Evolutionary conservation across 306 rosid genomes (phyloP).

Genomic region (Begonia peltatifolia): DNA sequence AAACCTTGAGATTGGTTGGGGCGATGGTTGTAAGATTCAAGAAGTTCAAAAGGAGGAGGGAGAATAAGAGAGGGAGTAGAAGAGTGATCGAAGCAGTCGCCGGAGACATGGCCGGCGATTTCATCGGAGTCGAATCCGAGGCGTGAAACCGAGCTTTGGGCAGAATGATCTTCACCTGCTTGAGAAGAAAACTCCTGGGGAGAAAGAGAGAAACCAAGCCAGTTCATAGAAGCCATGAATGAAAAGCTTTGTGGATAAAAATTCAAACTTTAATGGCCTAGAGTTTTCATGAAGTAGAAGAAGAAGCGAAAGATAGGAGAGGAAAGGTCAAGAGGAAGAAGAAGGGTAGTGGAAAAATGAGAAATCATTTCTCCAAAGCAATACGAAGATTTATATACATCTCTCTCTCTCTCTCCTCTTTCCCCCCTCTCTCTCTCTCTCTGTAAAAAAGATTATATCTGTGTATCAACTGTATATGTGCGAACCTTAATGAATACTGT

Average conservation of each 20-base stretch:
- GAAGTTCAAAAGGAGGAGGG: constrained; percentile 42
- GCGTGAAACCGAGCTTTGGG: constrained; percentile 20
- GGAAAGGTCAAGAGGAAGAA: background rate
- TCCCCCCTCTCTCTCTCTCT: no score
- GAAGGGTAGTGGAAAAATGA: background rate
- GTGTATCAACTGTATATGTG: no score
- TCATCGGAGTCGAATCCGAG: constrained; percentile 41
- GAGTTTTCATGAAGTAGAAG: background rate
- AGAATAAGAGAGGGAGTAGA: constrained; percentile 36
- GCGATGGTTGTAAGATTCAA: constrained; percentile 35
- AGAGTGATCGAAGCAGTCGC: constrained; percentile 47
- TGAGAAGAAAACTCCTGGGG: constrained; percentile 41
- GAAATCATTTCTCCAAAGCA: background rate
- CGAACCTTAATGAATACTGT: no score
- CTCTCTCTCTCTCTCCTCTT: background rate
- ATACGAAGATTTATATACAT: background rate
- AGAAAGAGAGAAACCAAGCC: constrained; percentile 86
- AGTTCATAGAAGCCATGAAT: constrained; percentile 67
- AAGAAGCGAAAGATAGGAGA: background rate
- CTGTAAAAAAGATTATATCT: no score
- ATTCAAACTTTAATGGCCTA: no score
- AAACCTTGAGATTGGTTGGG: constrained; percentile 29
- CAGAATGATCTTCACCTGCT: constrained; percentile 15
- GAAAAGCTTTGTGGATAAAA: background rate
- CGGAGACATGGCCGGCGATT: constrained; percentile 33